Evolutionary conservation across 306 rosid genomes (phyloP), one percentile per base, ranked within the genome.

Genomic region (Castanospermum australe): DNA sequence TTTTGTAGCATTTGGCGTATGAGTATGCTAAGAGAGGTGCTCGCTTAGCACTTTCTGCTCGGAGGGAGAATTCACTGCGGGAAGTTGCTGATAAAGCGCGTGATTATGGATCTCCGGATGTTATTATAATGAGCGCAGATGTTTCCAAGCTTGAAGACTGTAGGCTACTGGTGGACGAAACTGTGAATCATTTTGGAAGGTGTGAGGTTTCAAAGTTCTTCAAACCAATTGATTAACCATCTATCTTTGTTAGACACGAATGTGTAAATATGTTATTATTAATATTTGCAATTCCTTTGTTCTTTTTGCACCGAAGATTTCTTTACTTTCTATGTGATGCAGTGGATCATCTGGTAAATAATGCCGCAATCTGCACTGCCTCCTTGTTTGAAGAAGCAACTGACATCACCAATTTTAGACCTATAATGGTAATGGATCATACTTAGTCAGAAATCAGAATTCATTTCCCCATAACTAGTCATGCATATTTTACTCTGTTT

Each of bases 281-380:
- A 28, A 15, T 13, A 38, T 38, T 38, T 28, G n/a, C n/a, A n/a
- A n/a, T 1, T 21, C 11, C 42, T 52, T 52, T 18, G 59, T 38
- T 10, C 10, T 64, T 65, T 10, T 33, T 4, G 28, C 8, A 11
- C 5, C 12, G 11, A 65, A 20, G 25, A 38, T 64, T 28, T 1
- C 1, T 28, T 3, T 3, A 28, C 45, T 59, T 42, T 30, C 6
- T 76, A 9, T 70, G 42, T 69, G 73, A 73, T 80, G 88, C 91
- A 88, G 96, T 94, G 89, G 93, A 94, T 56, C 96, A 92, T 80
- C 83, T 94, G 64, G 94, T 94, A 21, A 92, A 87, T 73, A 91
- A 91, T 81, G 97, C 93, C 21, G 93, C 87, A 67, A 82, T 91
- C 12, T 14, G 30, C 55, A 5, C 52, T 12, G 48, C 81, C 13